phyloP scores from a whole-genome alignment of 257 asterid genomes.

The Nicotiana tabacum region DNA sequence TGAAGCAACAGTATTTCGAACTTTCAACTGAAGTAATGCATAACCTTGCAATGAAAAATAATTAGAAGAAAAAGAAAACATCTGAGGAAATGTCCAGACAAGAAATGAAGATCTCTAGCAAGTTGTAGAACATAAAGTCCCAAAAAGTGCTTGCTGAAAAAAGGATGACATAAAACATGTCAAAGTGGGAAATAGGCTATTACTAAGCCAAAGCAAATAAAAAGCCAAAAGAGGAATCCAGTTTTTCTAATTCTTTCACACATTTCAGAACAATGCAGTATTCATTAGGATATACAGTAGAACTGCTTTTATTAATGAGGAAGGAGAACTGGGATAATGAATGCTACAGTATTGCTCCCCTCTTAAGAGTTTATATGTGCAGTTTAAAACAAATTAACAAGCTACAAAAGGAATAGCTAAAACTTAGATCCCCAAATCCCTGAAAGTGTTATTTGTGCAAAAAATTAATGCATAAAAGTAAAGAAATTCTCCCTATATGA shows the following conservation, averaged over 20 bases:
- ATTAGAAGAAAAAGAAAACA: background rate
- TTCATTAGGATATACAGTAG: background rate
- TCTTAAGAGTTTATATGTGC: background rate
- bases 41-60: background rate
- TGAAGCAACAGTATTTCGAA: background rate
- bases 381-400: background rate
- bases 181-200: background rate
- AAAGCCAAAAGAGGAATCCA: background rate
- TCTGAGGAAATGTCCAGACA: background rate
- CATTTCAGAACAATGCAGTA: background rate
- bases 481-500: background rate
- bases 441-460: background rate
- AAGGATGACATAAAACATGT: background rate
- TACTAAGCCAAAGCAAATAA: background rate
- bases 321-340: slow-evolving; percentile 9
- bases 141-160: background rate
- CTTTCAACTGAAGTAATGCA: background rate
- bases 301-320: background rate
- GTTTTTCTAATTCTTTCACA: background rate
- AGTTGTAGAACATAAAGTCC: background rate
- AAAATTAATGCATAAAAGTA: background rate
- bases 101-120: background rate
- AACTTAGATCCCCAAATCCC: background rate
- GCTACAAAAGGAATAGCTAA: background rate
- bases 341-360: background rate